Percentiles rank a stretch among this genome's conserved stretches.
Evolutionary conservation across 1,284 basidiomycete genomes (phyloP).

Genomic region (Schizopora paradoxa): DNA sequence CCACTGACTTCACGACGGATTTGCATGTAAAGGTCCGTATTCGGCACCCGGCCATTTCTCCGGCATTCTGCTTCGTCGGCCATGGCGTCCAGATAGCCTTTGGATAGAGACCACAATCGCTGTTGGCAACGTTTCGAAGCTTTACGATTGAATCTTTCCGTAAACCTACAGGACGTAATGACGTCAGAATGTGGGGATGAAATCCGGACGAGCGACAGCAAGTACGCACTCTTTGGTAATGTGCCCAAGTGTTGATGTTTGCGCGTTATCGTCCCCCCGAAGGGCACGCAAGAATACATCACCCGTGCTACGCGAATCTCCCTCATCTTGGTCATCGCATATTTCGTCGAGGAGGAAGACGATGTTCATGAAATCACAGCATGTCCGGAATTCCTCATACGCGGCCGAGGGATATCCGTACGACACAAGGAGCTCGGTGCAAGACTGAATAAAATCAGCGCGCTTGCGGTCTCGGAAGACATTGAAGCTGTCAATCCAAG

Average conservation of each 20-base stretch:
- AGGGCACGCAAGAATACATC: slow-evolving; percentile 48
- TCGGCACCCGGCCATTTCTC: neutral
- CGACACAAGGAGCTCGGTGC: slow-evolving; percentile 57
- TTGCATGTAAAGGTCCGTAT: slow-evolving; percentile 7
- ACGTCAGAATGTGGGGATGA: too few species aligned
- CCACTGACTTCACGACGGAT: slow-evolving; percentile 14
- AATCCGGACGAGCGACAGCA: too few species aligned
- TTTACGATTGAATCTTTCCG: too few species aligned
- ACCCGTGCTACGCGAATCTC: slow-evolving; percentile 24
- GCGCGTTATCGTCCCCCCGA: slow-evolving; percentile 43
- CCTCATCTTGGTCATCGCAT: slow-evolving; percentile 30
- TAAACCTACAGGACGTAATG: too few species aligned
- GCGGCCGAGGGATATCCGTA: slow-evolving; percentile 56
- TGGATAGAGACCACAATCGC: neutral
- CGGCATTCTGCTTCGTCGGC: neutral
- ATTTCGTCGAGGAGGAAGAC: slow-evolving; percentile 41
- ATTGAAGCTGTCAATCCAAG: slow-evolving; percentile 57
- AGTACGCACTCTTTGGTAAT: slow-evolving; percentile 42
- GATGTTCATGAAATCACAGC: slow-evolving; percentile 37
- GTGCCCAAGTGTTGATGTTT: slow-evolving; percentile 40
- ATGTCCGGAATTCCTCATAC: slow-evolving; percentile 27
- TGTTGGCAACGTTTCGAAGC: too few species aligned
- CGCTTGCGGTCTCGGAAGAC: slow-evolving; percentile 55
- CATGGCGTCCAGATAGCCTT: neutral
- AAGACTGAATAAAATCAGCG: slow-evolving; percentile 51